phyloP scores from a whole-genome alignment of 345 rosid genomes.

The Fremontodendron californicum region DNA sequence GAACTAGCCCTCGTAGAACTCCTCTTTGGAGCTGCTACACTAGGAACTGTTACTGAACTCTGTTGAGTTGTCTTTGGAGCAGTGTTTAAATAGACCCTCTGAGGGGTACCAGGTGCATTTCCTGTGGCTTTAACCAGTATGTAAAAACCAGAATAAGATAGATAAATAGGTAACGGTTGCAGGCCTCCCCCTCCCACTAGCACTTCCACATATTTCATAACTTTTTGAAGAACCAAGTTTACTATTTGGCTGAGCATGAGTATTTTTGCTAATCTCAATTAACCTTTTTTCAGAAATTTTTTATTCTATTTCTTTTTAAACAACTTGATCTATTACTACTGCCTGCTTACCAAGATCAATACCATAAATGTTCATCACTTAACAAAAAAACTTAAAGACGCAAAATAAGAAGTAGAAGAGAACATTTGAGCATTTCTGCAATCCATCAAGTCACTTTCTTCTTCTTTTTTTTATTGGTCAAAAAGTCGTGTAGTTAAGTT shows the following conservation, averaged over 20 bases:
- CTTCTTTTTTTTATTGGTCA: neutral
- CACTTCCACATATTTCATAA: neutral
- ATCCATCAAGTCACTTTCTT: neutral
- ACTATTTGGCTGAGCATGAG: neutral
- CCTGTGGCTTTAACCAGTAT: conserved; percentile 67
- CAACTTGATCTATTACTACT: neutral
- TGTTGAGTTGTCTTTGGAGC: conserved; percentile 41
- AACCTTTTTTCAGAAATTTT: neutral
- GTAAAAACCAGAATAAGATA: conserved; percentile 28
- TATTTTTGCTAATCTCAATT: neutral
- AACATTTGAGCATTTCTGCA: neutral
- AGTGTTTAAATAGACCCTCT: conserved; percentile 46
- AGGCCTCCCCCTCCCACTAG: neutral
- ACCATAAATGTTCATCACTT: neutral
- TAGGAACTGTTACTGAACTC: conserved; percentile 38
- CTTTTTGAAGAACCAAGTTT: neutral
- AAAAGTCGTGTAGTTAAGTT: neutral
- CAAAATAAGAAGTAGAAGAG: neutral
- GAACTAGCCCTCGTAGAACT: conserved; percentile 42
- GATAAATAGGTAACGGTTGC: neutral
- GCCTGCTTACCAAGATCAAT: neutral
- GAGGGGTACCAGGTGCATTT: conserved; percentile 78
- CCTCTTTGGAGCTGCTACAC: conserved; percentile 52
- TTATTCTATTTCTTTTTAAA: neutral
- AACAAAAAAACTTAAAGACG: neutral